Conservation (phyloP, 352 stramenopile genomes). For the Phytophthora agathidicida region DNA sequence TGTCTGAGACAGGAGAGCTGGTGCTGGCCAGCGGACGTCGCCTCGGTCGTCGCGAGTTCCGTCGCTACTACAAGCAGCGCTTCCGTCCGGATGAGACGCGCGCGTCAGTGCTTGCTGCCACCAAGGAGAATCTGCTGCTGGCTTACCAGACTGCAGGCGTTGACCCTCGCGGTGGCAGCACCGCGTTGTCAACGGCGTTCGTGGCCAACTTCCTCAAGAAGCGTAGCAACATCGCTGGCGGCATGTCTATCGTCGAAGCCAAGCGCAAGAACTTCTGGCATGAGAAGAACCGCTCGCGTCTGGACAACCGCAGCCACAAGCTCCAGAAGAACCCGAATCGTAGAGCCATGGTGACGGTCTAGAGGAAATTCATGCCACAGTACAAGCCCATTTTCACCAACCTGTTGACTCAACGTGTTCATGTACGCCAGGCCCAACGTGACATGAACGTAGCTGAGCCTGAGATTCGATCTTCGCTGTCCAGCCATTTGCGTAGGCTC, state of each 20-base stretch:
- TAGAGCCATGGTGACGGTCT: slow-evolving; percentile 77
- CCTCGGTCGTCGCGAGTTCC: slow-evolving; percentile 89
- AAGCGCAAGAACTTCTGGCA: slow-evolving; percentile 76
- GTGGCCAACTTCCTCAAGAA: slow-evolving; percentile 84
- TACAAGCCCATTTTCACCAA: slow-evolving; percentile 13
- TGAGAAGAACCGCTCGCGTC: slow-evolving; percentile 78
- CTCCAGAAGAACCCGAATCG: slow-evolving; percentile 87
- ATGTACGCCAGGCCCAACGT: slow-evolving; percentile 8
- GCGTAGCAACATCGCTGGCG: slow-evolving; percentile 81
- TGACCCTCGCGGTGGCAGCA: slow-evolving; percentile 60
- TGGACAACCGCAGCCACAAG: slow-evolving; percentile 87
- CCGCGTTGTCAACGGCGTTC: slow-evolving; percentile 76
- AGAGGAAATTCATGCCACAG: slow-evolving; percentile 34
- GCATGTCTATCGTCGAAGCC: slow-evolving; percentile 74
- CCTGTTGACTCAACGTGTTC: slow-evolving; percentile 4
- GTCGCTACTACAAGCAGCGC: slow-evolving; percentile 90
- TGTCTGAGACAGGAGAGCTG: slow-evolving; percentile 91
- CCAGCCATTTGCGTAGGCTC: slow-evolving; percentile 24
- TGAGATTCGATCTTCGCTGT: slow-evolving; percentile 1
- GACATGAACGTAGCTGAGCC: slow-evolving; percentile 1
- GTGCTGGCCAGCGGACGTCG: slow-evolving; percentile 84
- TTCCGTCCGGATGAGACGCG: slow-evolving; percentile 83
- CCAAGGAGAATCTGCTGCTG: slow-evolving; percentile 80
- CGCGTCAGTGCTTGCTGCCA: slow-evolving; percentile 75
- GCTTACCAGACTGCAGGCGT: slow-evolving; percentile 77